Conservation (phyloP, 2,329 filamentous ascomycete genomes). For the Aspergillus quadrilineatus region DNA sequence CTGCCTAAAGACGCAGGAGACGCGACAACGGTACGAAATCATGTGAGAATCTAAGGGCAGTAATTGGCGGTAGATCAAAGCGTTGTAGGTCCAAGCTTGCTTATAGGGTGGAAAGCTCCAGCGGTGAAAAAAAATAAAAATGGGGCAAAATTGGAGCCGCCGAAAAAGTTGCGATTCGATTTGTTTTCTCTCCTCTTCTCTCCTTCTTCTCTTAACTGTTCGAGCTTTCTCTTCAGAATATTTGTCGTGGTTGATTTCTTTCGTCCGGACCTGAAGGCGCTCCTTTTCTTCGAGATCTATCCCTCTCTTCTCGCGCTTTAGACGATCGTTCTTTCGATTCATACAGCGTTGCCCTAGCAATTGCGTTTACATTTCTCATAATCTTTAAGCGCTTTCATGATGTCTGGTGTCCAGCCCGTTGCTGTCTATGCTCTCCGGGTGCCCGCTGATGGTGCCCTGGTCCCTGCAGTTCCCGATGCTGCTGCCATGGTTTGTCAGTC, state of each 20-base stretch:
- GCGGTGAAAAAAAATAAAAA: constrained; percentile 21
- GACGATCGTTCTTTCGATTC: constrained; percentile 8
- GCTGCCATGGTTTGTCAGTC: constrained; percentile 72
- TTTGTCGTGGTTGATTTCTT: constrained; percentile 8
- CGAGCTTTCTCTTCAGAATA: background rate
- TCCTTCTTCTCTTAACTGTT: constrained; percentile 6
- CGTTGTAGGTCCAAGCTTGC: background rate
- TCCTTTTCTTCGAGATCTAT: background rate
- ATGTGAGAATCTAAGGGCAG: constrained; percentile 18
- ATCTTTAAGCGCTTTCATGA: constrained; percentile 29
- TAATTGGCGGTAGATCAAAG: background rate
- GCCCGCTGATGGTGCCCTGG: constrained; percentile 76
- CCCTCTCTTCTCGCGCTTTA: constrained; percentile 1
- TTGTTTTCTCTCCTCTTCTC: constrained; percentile 11
- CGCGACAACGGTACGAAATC: constrained; percentile 11
- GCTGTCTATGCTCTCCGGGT: constrained; percentile 91
- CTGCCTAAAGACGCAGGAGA: background rate
- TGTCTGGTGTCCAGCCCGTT: constrained; percentile 59
- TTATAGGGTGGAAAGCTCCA: constrained; percentile 14
- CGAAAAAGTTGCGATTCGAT: constrained; percentile 8
- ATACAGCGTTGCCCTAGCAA: constrained; percentile 19
- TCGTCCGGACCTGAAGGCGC: background rate
- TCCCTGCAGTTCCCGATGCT: constrained; percentile 75
- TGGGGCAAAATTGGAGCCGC: constrained; percentile 8
- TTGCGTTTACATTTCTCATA: constrained; percentile 23